Conservation (phyloP, 139 green algal genomes). For the Asterochloris erici region DNA sequence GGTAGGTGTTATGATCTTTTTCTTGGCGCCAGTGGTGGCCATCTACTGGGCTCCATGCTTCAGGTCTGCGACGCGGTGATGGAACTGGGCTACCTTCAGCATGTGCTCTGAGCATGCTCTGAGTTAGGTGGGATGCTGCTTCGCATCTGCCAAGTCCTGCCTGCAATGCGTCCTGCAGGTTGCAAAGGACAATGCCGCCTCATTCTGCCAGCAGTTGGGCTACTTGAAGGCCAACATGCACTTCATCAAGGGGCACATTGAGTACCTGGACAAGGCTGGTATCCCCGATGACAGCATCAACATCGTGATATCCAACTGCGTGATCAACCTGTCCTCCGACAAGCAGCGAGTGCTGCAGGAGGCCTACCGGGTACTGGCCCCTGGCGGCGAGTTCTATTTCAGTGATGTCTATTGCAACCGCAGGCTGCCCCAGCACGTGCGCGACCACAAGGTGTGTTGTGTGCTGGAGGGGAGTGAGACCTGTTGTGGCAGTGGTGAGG, state of each 20-base stretch:
- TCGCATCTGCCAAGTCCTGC: neutral
- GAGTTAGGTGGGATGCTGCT: no score
- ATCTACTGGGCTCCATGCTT: no score
- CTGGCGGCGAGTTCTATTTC: constrained; percentile 96
- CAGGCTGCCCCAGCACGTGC: constrained; percentile 54
- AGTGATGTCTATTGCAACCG: constrained; percentile 93
- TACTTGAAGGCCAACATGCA: constrained; percentile 81
- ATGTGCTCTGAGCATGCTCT: no score
- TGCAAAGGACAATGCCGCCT: constrained; percentile 61
- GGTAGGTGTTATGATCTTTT: no score
- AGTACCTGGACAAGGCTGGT: constrained; percentile 77
- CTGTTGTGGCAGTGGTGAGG: no score
- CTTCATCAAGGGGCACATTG: constrained; percentile 88
- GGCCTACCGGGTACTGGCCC: constrained; percentile 70
- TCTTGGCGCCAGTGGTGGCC: no score
- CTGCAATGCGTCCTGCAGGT: constrained; percentile 44
- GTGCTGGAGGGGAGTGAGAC: no score
- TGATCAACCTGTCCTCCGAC: constrained; percentile 88
- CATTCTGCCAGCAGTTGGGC: constrained; percentile 66
- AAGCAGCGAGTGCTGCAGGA: constrained; percentile 66
- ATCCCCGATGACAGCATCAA: constrained; percentile 74
- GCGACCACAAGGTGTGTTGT: constrained; percentile 44
- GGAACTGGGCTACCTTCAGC: no score
- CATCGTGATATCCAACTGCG: constrained; percentile 95
- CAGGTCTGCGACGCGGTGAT: no score